Percentiles rank a stretch among this genome's conserved stretches.
Conservation (phyloP, 192 early-diverging fungal genomes). For the Oehlia diaphana region DNA sequence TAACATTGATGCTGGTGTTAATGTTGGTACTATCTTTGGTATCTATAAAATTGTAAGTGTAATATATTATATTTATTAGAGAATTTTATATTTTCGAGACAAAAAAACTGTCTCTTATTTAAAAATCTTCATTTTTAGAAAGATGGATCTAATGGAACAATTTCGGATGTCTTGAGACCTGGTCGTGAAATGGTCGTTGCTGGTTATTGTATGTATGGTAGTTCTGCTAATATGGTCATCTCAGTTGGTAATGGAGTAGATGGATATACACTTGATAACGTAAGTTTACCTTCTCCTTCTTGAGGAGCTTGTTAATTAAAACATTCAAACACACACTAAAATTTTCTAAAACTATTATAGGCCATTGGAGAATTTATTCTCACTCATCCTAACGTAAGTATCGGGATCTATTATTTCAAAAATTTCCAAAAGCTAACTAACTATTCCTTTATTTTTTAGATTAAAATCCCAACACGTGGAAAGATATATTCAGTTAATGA, state of each 20-base stretch:
- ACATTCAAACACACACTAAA: background rate
- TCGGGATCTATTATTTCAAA: background rate
- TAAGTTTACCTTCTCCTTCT: slow-evolving; percentile 5
- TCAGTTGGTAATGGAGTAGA: slow-evolving; percentile 85
- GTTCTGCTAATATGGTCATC: slow-evolving; percentile 77
- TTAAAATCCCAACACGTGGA: slow-evolving; percentile 69
- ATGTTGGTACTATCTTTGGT: slow-evolving; percentile 98
- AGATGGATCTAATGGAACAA: slow-evolving; percentile 50
- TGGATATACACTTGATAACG: slow-evolving; percentile 96
- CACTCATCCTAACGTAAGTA: slow-evolving; percentile 86
- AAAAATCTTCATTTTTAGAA: slow-evolving; percentile 40
- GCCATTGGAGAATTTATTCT: slow-evolving; percentile 96
- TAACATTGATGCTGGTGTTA: slow-evolving; percentile 99
- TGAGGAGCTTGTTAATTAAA: background rate
- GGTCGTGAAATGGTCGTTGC: slow-evolving; percentile 91
- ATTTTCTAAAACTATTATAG: background rate
- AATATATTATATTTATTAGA: background rate
- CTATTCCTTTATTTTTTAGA: slow-evolving; percentile 39
- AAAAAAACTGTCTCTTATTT: slow-evolving; percentile 7
- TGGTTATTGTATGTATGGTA: slow-evolving; percentile 98
- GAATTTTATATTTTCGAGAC: background rate
- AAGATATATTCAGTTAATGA: slow-evolving; percentile 99
- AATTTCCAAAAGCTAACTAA: background rate
- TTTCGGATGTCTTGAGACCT: slow-evolving; percentile 81
- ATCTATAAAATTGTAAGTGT: slow-evolving; percentile 85